phyloP scores from a whole-genome alignment of 371 early-diverging fungal species.

The Syncephalastrum racemosum region DNA sequence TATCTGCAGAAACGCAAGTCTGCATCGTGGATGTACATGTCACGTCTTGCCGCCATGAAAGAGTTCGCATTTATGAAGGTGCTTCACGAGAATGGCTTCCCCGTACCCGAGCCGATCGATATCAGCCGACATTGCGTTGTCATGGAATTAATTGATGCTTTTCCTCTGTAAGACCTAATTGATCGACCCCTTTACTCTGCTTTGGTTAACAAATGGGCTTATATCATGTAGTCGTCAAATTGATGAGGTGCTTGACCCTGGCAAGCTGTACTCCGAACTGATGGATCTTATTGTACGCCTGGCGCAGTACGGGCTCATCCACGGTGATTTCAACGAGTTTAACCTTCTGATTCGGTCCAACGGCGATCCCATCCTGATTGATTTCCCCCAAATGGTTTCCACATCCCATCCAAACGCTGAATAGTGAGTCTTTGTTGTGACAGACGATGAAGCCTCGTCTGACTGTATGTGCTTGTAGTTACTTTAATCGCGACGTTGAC shows the following conservation, averaged over 20 bases:
- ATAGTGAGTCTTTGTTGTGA: constrained; percentile 46
- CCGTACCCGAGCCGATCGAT: constrained; percentile 94
- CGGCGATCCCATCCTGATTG: constrained; percentile 90
- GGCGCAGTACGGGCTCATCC: constrained; percentile 96
- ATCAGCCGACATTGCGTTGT: constrained; percentile 97
- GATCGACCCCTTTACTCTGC: background rate
- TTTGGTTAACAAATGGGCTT: too few relatives aligned
- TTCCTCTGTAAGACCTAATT: constrained; percentile 72
- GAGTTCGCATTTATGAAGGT: constrained; percentile 97
- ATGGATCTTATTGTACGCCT: constrained; percentile 96
- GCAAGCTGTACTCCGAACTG: constrained; percentile 88
- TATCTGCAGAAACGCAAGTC: constrained; percentile 90
- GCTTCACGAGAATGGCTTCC: constrained; percentile 90
- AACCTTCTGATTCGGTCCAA: constrained; percentile 93
- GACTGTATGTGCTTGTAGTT: constrained; percentile 37
- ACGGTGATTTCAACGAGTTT: constrained; percentile 99
- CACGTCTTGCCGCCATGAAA: constrained; percentile 93
- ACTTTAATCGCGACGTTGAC: constrained; percentile 98
- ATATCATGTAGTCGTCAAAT: constrained; percentile 89
- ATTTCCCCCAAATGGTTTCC: constrained; percentile 99
- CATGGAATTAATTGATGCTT: constrained; percentile 95
- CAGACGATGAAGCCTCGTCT: background rate
- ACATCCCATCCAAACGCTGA: constrained; percentile 94
- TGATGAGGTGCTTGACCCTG: constrained; percentile 81
- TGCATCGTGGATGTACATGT: constrained; percentile 98